Evolutionary conservation across 345 rosid genomes (phyloP), one percentile per base, ranked within the genome.

Genomic region (Euphorbia peplus): DNA sequence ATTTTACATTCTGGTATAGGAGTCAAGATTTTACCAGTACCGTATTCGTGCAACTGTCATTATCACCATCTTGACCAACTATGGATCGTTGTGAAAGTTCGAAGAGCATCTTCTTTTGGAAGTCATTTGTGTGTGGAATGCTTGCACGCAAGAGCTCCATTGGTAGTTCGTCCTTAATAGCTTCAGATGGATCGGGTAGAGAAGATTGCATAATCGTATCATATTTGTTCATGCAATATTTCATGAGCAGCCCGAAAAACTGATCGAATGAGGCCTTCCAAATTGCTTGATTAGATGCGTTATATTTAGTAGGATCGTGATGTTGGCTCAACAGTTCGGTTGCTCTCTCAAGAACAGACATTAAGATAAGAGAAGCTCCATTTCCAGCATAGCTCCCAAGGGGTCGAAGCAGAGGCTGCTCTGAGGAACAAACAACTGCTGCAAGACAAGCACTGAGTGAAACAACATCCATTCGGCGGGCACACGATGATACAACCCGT

Each of bases 211-310:
- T 87, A 67, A 86, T 79, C 54, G 88, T 69, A 26, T 95, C 98
- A 63, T 82, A 91, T 69, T 87, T 91, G 69, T 83, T 86, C 63
- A 90, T 47, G 63, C 96, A 95, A 64, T 88, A 88, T 82, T 81
- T 90, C 69, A 87, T 82, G 42, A 95, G 88, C 63, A 91, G 88
- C 67, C 76, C 81, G 68, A 90, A 95, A 75, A 90, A 91, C 73
- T 90, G 96, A 42, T 90, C 85, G 61, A 95, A 91, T 29, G 97
- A 86, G 48, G 93, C 93, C 56, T 86, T 90, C 99, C 99, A 95
- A 21, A 87, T 84, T 55, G 87, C 82, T 69, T 76, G 69, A 62
- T 84, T 85, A 22, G 84, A 66, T 42, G 53, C 73, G 78, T 76
- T 80, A 63, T n/a, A n/a, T n/a, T n/a, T n/a, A n/a, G n/a, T n/a